These are phyloP conservation scores for Termitomyces sp. DNA, from an alignment of 768 basidiomycete species.

Conservation along the genomic window DNA sequence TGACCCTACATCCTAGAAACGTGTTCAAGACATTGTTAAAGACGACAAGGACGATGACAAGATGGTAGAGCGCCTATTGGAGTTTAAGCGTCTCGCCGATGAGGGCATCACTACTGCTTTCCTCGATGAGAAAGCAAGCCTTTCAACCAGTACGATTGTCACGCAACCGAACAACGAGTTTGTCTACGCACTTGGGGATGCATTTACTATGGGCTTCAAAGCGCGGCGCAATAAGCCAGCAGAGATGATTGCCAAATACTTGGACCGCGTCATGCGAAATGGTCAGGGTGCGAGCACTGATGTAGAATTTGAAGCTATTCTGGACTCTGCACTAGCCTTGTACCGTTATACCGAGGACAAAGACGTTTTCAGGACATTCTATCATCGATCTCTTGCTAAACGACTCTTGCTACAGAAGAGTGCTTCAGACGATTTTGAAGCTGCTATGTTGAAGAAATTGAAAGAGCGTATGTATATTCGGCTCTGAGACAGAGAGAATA, in stretches of 20 bases:
- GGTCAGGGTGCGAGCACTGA: slow-evolving; percentile 74
- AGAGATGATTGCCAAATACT: slow-evolving; percentile 88
- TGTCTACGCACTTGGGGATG: slow-evolving; percentile 62
- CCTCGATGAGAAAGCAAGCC: slow-evolving; percentile 29
- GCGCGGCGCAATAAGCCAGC: slow-evolving; percentile 78
- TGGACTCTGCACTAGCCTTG: slow-evolving; percentile 65
- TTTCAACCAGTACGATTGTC: slow-evolving; percentile 25
- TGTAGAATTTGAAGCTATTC: slow-evolving; percentile 49
- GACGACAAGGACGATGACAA: slow-evolving; percentile 59
- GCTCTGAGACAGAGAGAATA: not conserved
- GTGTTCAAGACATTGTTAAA: slow-evolving; percentile 60
- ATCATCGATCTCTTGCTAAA: slow-evolving; percentile 85
- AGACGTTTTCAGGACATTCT: slow-evolving; percentile 92
- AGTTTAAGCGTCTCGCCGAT: slow-evolving; percentile 59
- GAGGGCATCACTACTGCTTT: slow-evolving; percentile 47
- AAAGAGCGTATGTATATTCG: slow-evolving; percentile 52
- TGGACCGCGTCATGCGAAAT: slow-evolving; percentile 82
- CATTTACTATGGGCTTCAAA: slow-evolving; percentile 72
- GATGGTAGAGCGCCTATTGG: slow-evolving; percentile 72
- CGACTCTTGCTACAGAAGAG: slow-evolving; percentile 78
- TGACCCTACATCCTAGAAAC: slow-evolving; percentile 30
- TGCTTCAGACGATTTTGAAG: slow-evolving; percentile 85
- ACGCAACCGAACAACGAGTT: slow-evolving; percentile 49
- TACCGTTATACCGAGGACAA: slow-evolving; percentile 90
- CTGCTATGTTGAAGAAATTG: slow-evolving; percentile 76